Conservation (phyloP, 257 asterid species). For the Penstemon barbatus region DNA sequence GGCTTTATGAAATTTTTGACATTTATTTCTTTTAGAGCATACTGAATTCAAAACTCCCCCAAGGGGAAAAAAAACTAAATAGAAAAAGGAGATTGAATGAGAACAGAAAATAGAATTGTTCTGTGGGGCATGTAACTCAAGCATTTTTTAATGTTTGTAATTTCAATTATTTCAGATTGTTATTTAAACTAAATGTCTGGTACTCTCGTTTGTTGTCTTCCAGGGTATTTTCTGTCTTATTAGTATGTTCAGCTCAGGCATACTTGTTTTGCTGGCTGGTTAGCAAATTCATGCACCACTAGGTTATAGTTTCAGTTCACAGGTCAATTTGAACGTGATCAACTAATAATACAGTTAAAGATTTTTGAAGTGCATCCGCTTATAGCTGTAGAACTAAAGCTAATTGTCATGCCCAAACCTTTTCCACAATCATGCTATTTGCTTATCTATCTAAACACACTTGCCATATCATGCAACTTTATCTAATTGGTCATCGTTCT, state of each 20-base stretch:
- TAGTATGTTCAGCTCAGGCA: background rate
- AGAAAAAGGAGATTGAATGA: too few relatives aligned
- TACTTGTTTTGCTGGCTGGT: background rate
- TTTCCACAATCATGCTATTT: background rate
- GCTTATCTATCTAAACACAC: background rate
- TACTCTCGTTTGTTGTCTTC: too few relatives aligned
- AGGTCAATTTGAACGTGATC: background rate
- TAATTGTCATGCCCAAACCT: background rate
- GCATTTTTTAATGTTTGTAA: too few relatives aligned
- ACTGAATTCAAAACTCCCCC: too few relatives aligned
- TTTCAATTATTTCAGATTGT: too few relatives aligned
- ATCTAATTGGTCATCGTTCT: constrained; percentile 18
- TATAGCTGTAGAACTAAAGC: background rate
- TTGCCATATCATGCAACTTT: background rate
- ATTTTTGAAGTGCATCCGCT: background rate
- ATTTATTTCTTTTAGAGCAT: too few relatives aligned
- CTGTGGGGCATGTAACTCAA: too few relatives aligned
- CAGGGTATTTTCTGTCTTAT: background rate
- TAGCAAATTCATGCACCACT: background rate
- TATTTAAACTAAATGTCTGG: background rate
- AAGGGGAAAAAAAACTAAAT: too few relatives aligned
- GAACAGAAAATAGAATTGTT: too few relatives aligned
- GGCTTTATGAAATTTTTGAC: too few relatives aligned
- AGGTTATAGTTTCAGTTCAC: background rate
- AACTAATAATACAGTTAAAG: background rate